phyloP scores from a whole-genome alignment of 2,329 filamentous ascomycete genomes.

The Alternaria arborescens region DNA sequence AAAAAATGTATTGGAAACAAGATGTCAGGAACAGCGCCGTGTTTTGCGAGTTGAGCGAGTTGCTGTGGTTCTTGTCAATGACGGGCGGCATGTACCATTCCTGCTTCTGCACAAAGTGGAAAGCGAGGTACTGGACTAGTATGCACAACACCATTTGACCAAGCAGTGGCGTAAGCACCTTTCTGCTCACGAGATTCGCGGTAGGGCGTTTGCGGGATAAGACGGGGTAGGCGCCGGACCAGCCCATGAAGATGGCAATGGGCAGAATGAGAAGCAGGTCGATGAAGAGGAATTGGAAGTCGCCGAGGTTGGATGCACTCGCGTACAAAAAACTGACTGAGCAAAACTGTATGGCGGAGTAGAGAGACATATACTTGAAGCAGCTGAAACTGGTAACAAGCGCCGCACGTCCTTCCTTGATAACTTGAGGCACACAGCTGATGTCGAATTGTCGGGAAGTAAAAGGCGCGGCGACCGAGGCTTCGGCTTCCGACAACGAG shows the following conservation, averaged over 20 bases:
- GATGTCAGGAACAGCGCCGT: constrained; percentile 88
- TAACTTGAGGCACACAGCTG: constrained; percentile 90
- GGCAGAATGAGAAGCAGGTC: constrained; percentile 91
- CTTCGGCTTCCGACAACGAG: constrained; percentile 95
- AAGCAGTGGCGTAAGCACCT: constrained; percentile 87
- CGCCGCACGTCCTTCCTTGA: constrained; percentile 89
- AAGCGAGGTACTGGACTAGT: constrained; percentile 76
- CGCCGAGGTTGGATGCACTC: constrained; percentile 90
- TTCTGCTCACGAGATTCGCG: constrained; percentile 88
- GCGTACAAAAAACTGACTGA: constrained; percentile 97
- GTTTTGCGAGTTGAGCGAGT: constrained; percentile 91
- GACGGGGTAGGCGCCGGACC: constrained; percentile 82
- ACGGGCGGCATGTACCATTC: constrained; percentile 85
- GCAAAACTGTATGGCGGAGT: constrained; percentile 99
- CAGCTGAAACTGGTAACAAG: constrained; percentile 99
- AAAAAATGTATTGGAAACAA: constrained; percentile 94
- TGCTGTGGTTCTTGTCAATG: constrained; percentile 79
- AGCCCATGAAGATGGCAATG: constrained; percentile 98
- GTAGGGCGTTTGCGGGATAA: constrained; percentile 88
- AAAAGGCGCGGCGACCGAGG: constrained; percentile 97
- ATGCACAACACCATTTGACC: constrained; percentile 88
- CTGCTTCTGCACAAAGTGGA: constrained; percentile 77
- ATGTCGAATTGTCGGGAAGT: constrained; percentile 97
- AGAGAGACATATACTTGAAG: constrained; percentile 99
- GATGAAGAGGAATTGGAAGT: constrained; percentile 98